Base-by-base conservation (phyloP, 306 rosid genomes). In the Canavalia ensiformis region DNA sequence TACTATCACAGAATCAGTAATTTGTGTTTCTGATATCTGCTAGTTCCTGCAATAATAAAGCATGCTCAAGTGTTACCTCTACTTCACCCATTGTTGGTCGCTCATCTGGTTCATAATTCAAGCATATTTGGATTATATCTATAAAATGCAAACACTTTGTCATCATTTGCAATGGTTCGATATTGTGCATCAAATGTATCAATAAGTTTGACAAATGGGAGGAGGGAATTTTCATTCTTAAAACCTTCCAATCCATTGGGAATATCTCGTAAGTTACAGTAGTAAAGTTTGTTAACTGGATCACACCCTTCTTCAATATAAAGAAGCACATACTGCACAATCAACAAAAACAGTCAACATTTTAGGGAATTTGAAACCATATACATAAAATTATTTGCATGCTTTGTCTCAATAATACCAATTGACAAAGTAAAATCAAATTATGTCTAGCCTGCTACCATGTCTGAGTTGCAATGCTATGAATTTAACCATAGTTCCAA, bases 241-340 rank as follows among this genome's bases (percentile, higher is more conserved):
- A 91, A 81, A 79, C 91, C 92, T 87, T 87, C 89, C 63, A 95
- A 85, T 33, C 96, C 98, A 74, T 84, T 83, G 60, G 92, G 90
- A 86, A 95, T 90, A 50, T 80, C 68, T 57, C 94, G 87, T 81
- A 93, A 79, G 90, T 95, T 88, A 76, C 90, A 91, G 78, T 93
- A 95, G 86, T 95, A 95, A 34, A 93, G 85, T 75, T 93, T 91
- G 91, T 95, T 95, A 80, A 90, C 93, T 30, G 99, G 97, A 80
- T 90, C 98, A 47, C 99, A 93, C 45, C 97, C 97, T 88, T 95
- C 94, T 0, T 10, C 73, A 58, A 89, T 88, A 63, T 71, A 9
- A 77, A 93, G 82, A 80, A 90, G 88, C 70, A 88, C 82, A 82
- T 91, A 95, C 96, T 95, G 91, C 80, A 86, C 52, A 79, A 67